Base-by-base conservation (phyloP, 805 yeast species). In the Candida ascalaphidarum region DNA sequence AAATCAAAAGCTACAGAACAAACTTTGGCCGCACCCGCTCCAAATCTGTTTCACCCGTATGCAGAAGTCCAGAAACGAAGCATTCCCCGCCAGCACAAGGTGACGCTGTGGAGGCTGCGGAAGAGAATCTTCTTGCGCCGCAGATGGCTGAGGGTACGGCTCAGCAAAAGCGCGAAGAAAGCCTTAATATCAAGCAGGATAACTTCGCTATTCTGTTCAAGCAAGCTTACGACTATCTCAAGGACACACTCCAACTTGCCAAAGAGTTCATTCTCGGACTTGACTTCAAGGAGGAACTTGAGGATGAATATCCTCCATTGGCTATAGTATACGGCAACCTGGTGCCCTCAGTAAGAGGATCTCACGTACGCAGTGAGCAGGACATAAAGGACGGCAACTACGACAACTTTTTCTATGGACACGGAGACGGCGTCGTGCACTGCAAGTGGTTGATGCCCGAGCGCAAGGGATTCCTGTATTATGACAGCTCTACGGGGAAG, bases 351-450 rank as follows among this genome's bases (percentile, higher is more conserved):
- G 88, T 84, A 4, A 67, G 92, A 29, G 94, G 89, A 6, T 79
- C 84, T 3, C 58, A 75, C 29, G 92, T 86, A 1, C 49, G 61
- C 18, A 71, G 77, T 5, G 48, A 48, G 8, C 69, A 77, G 23
- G 92, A 75, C 21, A 75, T 88, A 33, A 65, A 58, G 32, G 64
- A 68, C 22, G 95, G 95, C 3, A 69, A 74, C 37, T 86, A 81
- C 55, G 74, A 69, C 37, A 78, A 82, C 41, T 80, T 84, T 42
- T 74, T 69, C 41, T 86, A 83, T 44, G 95, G 94, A 0, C 83
- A 84, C 4, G 96, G 96, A 11, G 96, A 88, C 50, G 96, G 96
- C 23, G 96, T 88, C 12, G 84, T 84, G 1, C 82, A 82, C 52
- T 82, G 80, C 39, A 72, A 72, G 37, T 80, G 86, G 81, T 54